Evolutionary conservation across 805 yeast species (phyloP).

Genomic region (Candida quercuum): DNA sequence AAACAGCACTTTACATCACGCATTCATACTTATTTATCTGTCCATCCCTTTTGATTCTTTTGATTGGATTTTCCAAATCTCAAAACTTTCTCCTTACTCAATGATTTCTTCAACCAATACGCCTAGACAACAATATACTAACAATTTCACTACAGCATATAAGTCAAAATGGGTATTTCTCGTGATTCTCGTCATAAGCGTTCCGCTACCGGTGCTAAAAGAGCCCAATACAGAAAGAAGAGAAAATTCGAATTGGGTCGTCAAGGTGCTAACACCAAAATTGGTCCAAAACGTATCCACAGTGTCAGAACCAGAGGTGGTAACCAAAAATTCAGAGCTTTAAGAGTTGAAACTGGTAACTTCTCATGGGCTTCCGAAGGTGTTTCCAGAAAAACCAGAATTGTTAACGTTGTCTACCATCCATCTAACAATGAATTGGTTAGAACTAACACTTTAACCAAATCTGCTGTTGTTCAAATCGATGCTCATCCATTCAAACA

Average conservation of each 20-base stretch:
- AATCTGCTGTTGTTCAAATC: slow-evolving; percentile 97
- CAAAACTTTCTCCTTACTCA: not conserved
- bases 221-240: slow-evolving; percentile 99
- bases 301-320: slow-evolving; percentile 99
- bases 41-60: too few species aligned
- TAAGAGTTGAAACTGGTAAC: slow-evolving; percentile 98
- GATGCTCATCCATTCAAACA: slow-evolving; percentile 99
- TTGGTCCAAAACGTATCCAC: slow-evolving; percentile 98
- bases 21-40: too few species aligned
- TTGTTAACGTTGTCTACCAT: slow-evolving; percentile 96
- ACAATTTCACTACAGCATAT: slow-evolving; percentile 5
- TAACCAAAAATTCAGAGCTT: slow-evolving; percentile 99
- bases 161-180: slow-evolving; percentile 93
- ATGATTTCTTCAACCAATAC: not conserved
- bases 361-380: slow-evolving; percentile 99
- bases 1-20: too few species aligned
- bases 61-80: too few species aligned
- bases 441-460: slow-evolving; percentile 99
- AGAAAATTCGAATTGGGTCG: slow-evolving; percentile 99
- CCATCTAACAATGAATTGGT: slow-evolving; percentile 99
- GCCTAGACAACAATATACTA: too few species aligned
- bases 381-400: slow-evolving; percentile 97
- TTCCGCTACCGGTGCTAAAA: slow-evolving; percentile 99
- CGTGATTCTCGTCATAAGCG: slow-evolving; percentile 99
- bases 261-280: slow-evolving; percentile 99